Percentiles rank a stretch among this genome's conserved stretches.
Evolutionary conservation across 2,329 filamentous ascomycete species (phyloP).

Genomic region (Aspergillus sp.): DNA sequence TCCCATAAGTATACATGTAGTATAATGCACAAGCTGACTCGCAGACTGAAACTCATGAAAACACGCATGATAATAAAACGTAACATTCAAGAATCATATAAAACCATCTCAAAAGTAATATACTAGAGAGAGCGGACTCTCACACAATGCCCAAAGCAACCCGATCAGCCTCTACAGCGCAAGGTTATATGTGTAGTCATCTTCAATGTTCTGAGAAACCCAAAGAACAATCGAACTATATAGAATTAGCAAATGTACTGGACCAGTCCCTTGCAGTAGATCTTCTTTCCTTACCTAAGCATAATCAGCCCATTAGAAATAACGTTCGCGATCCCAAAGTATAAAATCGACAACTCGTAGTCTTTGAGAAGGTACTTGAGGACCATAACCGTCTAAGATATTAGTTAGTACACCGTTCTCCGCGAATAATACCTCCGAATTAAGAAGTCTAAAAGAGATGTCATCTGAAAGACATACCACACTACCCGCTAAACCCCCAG

Average conservation of each 20-base stretch:
- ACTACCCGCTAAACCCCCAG: slow-evolving; percentile 65
- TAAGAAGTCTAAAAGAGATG: background rate
- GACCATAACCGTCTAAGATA: slow-evolving; percentile 58
- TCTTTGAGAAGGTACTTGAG: slow-evolving; percentile 65
- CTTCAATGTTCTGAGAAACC: slow-evolving; percentile 72
- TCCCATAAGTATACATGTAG: background rate
- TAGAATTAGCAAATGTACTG: background rate
- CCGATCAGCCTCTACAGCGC: slow-evolving; percentile 49
- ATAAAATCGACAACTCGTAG: slow-evolving; percentile 62
- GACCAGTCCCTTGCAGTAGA: background rate
- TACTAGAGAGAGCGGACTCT: background rate
- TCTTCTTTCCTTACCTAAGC: slow-evolving; percentile 57
- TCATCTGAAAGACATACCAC: slow-evolving; percentile 47
- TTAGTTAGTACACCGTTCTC: slow-evolving; percentile 12
- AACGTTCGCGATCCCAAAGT: slow-evolving; percentile 68
- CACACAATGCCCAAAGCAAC: background rate
- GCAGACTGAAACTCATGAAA: background rate
- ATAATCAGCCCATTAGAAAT: slow-evolving; percentile 65
- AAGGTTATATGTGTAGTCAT: slow-evolving; percentile 70
- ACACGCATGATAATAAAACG: background rate
- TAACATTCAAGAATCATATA: background rate
- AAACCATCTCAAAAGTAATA: background rate
- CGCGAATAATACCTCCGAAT: background rate
- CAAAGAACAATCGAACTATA: slow-evolving; percentile 63
- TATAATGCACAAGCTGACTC: background rate